Base-by-base conservation (phyloP, 331 rosid species). In the Quercus tomentella region DNA sequence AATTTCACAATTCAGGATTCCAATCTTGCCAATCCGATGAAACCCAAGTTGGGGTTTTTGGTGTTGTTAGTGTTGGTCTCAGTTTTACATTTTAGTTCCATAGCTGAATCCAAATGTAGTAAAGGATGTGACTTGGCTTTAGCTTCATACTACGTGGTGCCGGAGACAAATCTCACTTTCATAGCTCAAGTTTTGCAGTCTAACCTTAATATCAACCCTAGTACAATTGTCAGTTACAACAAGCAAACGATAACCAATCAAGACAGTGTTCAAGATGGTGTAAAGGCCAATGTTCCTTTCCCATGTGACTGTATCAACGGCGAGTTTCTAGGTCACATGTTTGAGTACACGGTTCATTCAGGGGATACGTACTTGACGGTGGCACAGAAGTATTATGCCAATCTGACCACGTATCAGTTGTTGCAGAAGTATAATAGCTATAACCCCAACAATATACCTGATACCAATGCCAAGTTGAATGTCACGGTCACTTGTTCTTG, bases 401-500 rank as follows among this genome's bases (percentile, higher is more conserved):
- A 83, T 31, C 78, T 92, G 86, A 87, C 90, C 7, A 87, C 90
- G 45, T 80, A 0, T 65, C 69, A 72, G 17, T 74, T 41, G 80
- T n/a, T 92, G 89, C 68, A 23, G 56, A 54, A 65, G 8, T 67
- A n/a, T 26, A 92, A 92, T 52, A 16, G 2, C 10, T 82, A 81
- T 65, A 1, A 4, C 20, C 57, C 78, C 11, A 76, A 6, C 31
- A 20, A 12, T 18, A 74, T 90, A 74, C 93, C 90, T 6, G 23
- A 77, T 73, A 41, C 45, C 45, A 17, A 16, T 54, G 72, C 26
- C 18, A 79, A 20, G 5, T 14, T 90, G 26, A 81, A 83, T 58
- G 93, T 86, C 12, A 60, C 87, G 17, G 81, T 90, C 73, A 90
- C 86, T 58, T 92, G 97, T 83, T 73, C 87, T 1, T 92, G 94